These are phyloP conservation scores for Phytophthora nicotianae DNA, from an alignment of 352 stramenopile species.

Conservation along the genomic window DNA sequence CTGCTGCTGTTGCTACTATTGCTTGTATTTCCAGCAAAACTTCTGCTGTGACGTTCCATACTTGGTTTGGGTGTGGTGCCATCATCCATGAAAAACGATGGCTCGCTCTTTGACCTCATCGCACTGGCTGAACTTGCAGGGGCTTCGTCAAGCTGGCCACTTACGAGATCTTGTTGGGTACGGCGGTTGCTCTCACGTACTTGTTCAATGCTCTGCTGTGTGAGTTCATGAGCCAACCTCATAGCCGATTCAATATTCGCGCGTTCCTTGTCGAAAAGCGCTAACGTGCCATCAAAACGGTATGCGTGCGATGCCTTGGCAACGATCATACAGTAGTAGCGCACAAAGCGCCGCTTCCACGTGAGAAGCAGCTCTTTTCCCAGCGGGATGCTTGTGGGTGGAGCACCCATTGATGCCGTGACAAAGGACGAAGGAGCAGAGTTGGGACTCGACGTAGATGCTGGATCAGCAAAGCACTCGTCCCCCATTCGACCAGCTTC, in stretches of 20 bases:
- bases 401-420: slow-evolving; percentile 34
- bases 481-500: slow-evolving; percentile 69
- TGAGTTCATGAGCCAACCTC: slow-evolving; percentile 73
- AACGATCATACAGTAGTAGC: slow-evolving; percentile 85
- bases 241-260: slow-evolving; percentile 86
- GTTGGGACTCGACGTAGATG: slow-evolving; percentile 11
- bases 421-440: slow-evolving; percentile 45
- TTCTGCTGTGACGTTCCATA: slow-evolving; percentile 33
- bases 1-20: slow-evolving; percentile 8
- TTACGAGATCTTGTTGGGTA: slow-evolving; percentile 44
- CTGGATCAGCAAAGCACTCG: slow-evolving; percentile 37
- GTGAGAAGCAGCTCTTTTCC: slow-evolving; percentile 72
- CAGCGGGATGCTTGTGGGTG: slow-evolving; percentile 41
- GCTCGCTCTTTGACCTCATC: slow-evolving; percentile 35
- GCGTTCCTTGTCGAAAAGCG: slow-evolving; percentile 79
- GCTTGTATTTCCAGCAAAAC: slow-evolving; percentile 21
- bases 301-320: slow-evolving; percentile 78
- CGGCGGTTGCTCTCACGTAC: slow-evolving; percentile 58
- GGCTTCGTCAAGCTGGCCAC: slow-evolving; percentile 26
- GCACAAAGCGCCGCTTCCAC: slow-evolving; percentile 86
- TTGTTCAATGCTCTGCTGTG: slow-evolving; percentile 73
- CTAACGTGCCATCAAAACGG: slow-evolving; percentile 71
- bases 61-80: slow-evolving; percentile 15
- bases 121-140: slow-evolving; percentile 10
- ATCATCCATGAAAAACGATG: slow-evolving; percentile 21